phyloP scores from a whole-genome alignment of 2,329 filamentous ascomycete species.

The Falciphora oryzae region DNA sequence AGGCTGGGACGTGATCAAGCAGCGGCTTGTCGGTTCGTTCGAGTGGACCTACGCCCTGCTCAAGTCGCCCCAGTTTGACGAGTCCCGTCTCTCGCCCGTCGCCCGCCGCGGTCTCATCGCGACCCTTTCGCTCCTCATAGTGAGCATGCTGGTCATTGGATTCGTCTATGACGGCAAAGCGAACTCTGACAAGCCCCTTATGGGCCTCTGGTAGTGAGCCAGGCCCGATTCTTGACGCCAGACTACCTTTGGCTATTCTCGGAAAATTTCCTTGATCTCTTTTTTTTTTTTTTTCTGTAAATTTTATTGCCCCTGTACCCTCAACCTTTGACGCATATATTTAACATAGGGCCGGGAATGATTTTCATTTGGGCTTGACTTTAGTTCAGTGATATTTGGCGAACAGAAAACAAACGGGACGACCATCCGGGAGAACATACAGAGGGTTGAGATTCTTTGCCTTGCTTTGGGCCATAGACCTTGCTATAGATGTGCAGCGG shows the following conservation, averaged over 20 bases:
- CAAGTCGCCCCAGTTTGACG: conserved; percentile 14
- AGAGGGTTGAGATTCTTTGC: no score
- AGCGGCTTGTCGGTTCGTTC: conserved; percentile 10
- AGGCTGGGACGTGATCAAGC: conserved; percentile 26
- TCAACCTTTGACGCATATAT: background rate
- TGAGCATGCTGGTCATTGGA: conserved; percentile 17
- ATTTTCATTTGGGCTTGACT: background rate
- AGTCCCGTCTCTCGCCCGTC: conserved; percentile 16
- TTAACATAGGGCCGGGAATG: background rate
- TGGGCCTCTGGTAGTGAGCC: background rate
- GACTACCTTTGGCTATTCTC: background rate
- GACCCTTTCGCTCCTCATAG: conserved; percentile 13
- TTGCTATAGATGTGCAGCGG: no score
- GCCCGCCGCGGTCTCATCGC: conserved; percentile 19
- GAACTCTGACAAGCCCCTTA: background rate
- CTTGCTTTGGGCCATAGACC: background rate
- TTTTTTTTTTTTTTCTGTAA: background rate
- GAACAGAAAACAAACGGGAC: no score
- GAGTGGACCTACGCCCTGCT: conserved; percentile 17
- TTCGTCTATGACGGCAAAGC: conserved; percentile 13
- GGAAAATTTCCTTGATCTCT: background rate
- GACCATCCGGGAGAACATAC: no score
- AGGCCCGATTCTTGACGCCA: background rate
- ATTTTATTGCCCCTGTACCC: background rate
- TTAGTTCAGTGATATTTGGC: background rate